Evolutionary conservation across 2,329 filamentous ascomycete species (phyloP).

Genomic region (Coniosporium tulheliwenetii): DNA sequence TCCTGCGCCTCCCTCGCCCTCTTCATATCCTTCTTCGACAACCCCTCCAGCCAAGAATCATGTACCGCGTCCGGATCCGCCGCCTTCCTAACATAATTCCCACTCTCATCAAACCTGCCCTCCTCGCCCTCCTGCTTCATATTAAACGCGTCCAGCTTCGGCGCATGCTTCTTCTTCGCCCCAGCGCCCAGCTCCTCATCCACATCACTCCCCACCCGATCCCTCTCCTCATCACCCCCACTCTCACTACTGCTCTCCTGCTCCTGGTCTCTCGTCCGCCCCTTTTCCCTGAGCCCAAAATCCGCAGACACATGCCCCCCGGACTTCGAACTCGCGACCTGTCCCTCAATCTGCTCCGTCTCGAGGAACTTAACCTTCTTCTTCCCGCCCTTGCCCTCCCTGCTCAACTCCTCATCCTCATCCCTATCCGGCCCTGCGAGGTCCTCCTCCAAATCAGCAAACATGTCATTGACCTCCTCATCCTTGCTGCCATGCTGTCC

Average conservation of each 20-base stretch:
- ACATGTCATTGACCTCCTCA: conserved; percentile 67
- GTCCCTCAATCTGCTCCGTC: conserved; percentile 57
- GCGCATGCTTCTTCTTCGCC: conserved; percentile 81
- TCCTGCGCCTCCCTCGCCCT: conserved; percentile 76
- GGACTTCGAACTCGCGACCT: conserved; percentile 57
- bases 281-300: conserved; percentile 41
- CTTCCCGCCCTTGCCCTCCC: conserved; percentile 44
- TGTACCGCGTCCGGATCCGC: conserved; percentile 78
- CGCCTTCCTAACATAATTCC: conserved; percentile 85
- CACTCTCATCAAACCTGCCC: conserved; percentile 76
- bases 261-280: conserved; percentile 40
- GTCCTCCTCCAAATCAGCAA: conserved; percentile 53
- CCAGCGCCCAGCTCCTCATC: conserved; percentile 86
- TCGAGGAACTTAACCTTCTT: conserved; percentile 46
- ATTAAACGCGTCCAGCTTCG: conserved; percentile 92
- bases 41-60: conserved; percentile 81
- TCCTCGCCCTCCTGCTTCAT: conserved; percentile 83
- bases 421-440: conserved; percentile 22
- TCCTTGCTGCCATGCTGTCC: conserved; percentile 31
- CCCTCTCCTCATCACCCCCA: conserved; percentile 48
- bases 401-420: conserved; percentile 35
- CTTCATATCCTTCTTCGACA: conserved; percentile 88
- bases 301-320: conserved; percentile 50
- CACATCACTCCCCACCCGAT: conserved; percentile 48
- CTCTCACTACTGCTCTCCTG: conserved; percentile 44